Conservation (phyloP, 1,139 yeast species). For the Hyphopichia burtonii region DNA sequence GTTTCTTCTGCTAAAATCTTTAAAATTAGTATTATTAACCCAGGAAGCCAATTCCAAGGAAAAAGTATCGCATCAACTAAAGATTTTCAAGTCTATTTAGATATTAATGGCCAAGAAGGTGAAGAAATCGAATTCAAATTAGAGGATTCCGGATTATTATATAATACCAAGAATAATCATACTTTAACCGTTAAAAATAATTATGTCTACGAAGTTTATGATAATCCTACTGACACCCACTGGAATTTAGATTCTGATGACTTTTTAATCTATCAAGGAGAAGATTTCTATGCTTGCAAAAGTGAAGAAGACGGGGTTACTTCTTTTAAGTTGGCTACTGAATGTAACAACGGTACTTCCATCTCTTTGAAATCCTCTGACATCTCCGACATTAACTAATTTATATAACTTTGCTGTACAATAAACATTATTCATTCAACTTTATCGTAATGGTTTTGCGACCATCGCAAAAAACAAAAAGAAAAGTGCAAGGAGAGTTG, state of each 20-base stretch:
- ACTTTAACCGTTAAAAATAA: constrained; percentile 1
- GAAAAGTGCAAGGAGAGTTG: no score
- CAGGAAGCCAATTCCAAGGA: constrained; percentile 1
- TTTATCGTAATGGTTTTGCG: not conserved
- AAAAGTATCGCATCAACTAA: not conserved
- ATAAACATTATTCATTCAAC: no score
- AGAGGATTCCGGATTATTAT: constrained; percentile 1
- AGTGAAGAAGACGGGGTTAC: not conserved
- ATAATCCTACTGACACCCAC: not conserved
- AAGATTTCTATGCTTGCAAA: constrained; percentile 1
- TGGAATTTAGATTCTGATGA: not conserved
- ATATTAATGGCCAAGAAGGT: not conserved
- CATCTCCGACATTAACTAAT: not conserved
- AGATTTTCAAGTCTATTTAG: not conserved
- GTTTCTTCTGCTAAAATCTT: not conserved
- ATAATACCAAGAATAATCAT: not conserved
- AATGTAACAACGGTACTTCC: constrained; percentile 1
- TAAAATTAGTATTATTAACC: not conserved
- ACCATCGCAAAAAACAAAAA: not conserved
- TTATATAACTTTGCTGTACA: no score
- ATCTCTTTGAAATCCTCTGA: not conserved
- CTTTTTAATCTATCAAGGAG: not conserved
- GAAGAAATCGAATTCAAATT: not conserved
- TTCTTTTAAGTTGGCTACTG: not conserved
- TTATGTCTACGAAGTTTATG: not conserved